phyloP scores from a whole-genome alignment of 176 grass and related monocot genomes.

The maize (Zea mays) region DNA sequence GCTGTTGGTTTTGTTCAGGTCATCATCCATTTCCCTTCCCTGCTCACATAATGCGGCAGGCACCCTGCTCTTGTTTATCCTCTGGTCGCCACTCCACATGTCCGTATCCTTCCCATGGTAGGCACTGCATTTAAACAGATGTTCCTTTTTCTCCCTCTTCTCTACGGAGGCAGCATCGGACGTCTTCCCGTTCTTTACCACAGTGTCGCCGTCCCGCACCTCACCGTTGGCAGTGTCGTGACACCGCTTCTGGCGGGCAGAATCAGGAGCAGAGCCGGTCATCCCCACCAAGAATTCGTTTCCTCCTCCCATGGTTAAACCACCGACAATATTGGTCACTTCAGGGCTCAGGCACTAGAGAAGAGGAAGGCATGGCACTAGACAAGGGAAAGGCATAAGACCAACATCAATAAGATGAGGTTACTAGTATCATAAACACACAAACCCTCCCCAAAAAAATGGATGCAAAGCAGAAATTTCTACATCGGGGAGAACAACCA shows the following conservation, averaged over 20 bases:
- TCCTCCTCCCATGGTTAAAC: not conserved
- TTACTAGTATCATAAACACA: not conserved
- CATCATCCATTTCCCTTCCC: not conserved
- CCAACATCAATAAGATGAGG: not conserved
- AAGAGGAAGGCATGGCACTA: too few relatives aligned
- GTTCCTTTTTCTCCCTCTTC: slow-evolving; percentile 13
- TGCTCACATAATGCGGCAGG: not conserved
- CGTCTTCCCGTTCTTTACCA: not conserved
- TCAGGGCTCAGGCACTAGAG: not conserved
- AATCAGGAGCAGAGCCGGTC: not conserved
- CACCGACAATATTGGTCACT: not conserved
- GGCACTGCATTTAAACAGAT: not conserved
- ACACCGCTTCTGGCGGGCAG: not conserved
- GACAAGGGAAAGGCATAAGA: not conserved
- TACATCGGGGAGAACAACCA: not conserved
- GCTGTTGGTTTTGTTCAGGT: not conserved
- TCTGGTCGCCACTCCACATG: not conserved
- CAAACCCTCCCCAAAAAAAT: not conserved
- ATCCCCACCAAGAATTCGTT: slow-evolving; percentile 10
- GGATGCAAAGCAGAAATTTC: not conserved
- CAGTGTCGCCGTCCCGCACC: not conserved
- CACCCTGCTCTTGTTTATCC: not conserved
- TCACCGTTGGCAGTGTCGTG: not conserved
- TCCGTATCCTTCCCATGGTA: not conserved
- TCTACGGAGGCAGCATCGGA: not conserved